phyloP scores from a whole-genome alignment of 176 grass and related monocot species.

The Carex myosuroides region DNA sequence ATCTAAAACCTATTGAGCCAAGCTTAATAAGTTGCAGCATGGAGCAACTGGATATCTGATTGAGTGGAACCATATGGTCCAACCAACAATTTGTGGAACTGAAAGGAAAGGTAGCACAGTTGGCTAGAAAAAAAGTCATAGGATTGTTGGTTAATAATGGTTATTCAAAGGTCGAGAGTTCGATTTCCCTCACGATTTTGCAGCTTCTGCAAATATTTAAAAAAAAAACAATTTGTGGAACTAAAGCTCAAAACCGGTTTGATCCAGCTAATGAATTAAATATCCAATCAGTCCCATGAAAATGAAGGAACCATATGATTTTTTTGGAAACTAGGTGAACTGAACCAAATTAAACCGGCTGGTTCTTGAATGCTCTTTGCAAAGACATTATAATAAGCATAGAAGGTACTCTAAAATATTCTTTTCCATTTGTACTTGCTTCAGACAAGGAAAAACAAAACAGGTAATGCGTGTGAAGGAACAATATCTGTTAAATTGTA shows the following conservation, averaged over 20 bases:
- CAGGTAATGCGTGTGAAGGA: neutral
- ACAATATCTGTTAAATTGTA: neutral
- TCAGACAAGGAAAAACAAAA: neutral
- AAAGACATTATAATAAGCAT: neutral
- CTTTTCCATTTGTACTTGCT: neutral
- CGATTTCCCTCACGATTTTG: too few relatives aligned
- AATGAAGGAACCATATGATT: neutral
- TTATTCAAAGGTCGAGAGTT: too few relatives aligned
- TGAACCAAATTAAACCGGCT: neutral
- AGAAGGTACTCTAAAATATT: neutral
- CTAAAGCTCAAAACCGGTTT: neutral
- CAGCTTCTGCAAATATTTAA: too few relatives aligned
- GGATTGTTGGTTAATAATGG: too few relatives aligned
- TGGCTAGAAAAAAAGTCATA: too few relatives aligned
- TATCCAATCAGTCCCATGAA: neutral
- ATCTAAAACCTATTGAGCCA: neutral
- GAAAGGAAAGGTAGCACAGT: too few relatives aligned
- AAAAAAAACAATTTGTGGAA: neutral
- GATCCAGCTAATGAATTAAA: neutral
- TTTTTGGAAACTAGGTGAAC: neutral
- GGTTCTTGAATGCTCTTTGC: neutral
- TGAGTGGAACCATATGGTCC: neutral
- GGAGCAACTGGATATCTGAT: neutral
- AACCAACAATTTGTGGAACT: neutral
- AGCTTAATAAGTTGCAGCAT: neutral